These are phyloP conservation scores for Fusarium veterinarium DNA, from an alignment of 2,329 filamentous ascomycete species.

Conservation along the genomic window DNA sequence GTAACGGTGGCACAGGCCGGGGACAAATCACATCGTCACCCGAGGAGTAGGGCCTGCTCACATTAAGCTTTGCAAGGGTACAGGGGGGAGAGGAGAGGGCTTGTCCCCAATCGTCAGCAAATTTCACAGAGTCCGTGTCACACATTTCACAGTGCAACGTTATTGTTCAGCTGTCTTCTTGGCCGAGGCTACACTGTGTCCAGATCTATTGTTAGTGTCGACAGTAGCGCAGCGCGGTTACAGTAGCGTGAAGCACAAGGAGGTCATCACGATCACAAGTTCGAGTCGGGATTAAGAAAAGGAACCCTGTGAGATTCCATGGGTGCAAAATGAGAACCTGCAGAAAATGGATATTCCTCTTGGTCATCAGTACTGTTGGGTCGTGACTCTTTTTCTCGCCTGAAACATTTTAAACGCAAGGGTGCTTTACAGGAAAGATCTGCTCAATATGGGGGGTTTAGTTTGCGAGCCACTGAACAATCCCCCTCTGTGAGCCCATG, in stretches of 20 bases:
- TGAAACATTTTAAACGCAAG: background rate
- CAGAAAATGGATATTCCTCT: background rate
- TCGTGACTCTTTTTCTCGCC: background rate
- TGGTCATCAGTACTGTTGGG: background rate
- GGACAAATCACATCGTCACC: conserved; percentile 1
- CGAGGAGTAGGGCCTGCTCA: background rate
- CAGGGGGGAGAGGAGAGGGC: background rate
- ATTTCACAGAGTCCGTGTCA: background rate
- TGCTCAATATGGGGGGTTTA: background rate
- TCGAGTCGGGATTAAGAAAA: background rate
- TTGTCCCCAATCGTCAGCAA: conserved; percentile 1
- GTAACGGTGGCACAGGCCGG: background rate
- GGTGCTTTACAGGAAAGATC: background rate
- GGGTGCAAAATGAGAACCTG: background rate
- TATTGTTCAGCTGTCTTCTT: background rate
- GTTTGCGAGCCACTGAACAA: background rate
- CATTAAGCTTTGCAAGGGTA: conserved; percentile 2
- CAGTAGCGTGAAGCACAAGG: background rate
- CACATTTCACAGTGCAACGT: background rate
- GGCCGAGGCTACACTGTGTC: conserved; percentile 1
- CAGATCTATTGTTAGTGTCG: conserved; percentile 2
- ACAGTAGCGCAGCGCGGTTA: background rate
- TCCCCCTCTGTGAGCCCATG: background rate
- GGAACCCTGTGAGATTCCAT: background rate
- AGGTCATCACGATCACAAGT: background rate